These are phyloP conservation scores for Ophiostoma sp. DNA, from an alignment of 2,329 filamentous ascomycete genomes.

Conservation along the genomic window DNA sequence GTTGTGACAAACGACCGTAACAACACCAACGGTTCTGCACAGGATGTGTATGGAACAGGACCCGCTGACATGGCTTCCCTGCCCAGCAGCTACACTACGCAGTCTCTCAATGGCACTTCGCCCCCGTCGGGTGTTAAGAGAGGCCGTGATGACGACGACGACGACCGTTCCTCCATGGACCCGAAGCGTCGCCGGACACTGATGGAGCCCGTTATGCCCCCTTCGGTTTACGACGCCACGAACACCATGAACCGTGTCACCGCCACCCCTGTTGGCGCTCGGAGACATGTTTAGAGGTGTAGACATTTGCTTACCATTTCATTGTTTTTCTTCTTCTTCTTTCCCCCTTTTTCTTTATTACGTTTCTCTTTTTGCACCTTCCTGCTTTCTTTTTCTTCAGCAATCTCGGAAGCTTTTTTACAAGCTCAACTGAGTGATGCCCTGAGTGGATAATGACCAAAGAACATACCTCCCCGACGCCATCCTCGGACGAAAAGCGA, in stretches of 20 bases:
- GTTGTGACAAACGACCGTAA: constrained; percentile 77
- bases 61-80: constrained; percentile 50
- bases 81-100: constrained; percentile 48
- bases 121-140: constrained; percentile 38
- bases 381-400: constrained; percentile 22
- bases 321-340: not conserved
- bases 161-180: constrained; percentile 35
- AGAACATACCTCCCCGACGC: constrained; percentile 14
- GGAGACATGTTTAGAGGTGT: constrained; percentile 29
- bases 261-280: constrained; percentile 31
- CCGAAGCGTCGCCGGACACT: constrained; percentile 37
- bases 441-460: constrained; percentile 26
- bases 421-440: not conserved
- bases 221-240: constrained; percentile 32
- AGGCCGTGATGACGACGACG: constrained; percentile 41
- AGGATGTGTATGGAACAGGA: constrained; percentile 64
- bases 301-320: not conserved
- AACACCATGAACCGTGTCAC: constrained; percentile 27
- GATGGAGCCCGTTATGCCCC: constrained; percentile 33
- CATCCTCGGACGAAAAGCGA: constrained; percentile 22
- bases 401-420: constrained; percentile 17
- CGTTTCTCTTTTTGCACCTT: not conserved
- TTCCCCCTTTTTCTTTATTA: not conserved
- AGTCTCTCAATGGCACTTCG: constrained; percentile 59
- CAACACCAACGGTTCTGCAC: constrained; percentile 58